Percentiles rank a stretch among this genome's conserved stretches.
Conservation (phyloP, 179 eudicot genomes). For the Spinacia oleracea region DNA sequence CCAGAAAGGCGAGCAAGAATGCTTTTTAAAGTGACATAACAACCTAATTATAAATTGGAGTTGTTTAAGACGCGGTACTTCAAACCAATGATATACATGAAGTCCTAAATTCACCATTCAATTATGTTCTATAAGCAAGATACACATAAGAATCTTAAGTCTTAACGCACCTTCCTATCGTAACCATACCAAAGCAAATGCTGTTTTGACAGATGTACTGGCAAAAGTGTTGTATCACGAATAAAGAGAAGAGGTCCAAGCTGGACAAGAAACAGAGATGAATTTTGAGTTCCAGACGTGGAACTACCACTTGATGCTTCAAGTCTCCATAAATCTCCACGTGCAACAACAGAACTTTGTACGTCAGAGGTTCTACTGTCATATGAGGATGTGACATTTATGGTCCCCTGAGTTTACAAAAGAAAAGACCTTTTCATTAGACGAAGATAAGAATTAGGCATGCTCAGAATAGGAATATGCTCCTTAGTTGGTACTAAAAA, state of each 20-base stretch:
- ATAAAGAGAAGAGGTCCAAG: constrained; percentile 94
- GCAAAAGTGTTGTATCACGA: constrained; percentile 89
- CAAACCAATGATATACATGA: background rate
- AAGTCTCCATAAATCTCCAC: constrained; percentile 93
- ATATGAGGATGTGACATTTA: constrained; percentile 76
- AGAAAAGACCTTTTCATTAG: background rate
- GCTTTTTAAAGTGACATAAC: background rate
- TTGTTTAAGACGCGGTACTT: background rate
- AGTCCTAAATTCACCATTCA: background rate
- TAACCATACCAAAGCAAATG: constrained; percentile 99
- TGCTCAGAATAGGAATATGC: background rate
- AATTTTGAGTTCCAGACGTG: constrained; percentile 64
- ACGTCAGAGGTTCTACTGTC: constrained; percentile 74
- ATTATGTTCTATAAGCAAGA: background rate
- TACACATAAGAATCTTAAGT: background rate
- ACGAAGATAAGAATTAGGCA: background rate
- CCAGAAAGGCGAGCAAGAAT: no score
- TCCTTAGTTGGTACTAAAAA: background rate
- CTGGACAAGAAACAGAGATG: constrained; percentile 86
- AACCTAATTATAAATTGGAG: background rate
- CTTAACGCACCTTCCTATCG: constrained; percentile 76
- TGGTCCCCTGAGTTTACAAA: constrained; percentile 53
- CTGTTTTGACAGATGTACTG: constrained; percentile 88
- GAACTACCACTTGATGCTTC: constrained; percentile 90
- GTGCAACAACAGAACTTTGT: constrained; percentile 84